Evolutionary conservation across 2,329 filamentous ascomycete genomes (phyloP).

Genomic region (Aureobasidium vineae): DNA sequence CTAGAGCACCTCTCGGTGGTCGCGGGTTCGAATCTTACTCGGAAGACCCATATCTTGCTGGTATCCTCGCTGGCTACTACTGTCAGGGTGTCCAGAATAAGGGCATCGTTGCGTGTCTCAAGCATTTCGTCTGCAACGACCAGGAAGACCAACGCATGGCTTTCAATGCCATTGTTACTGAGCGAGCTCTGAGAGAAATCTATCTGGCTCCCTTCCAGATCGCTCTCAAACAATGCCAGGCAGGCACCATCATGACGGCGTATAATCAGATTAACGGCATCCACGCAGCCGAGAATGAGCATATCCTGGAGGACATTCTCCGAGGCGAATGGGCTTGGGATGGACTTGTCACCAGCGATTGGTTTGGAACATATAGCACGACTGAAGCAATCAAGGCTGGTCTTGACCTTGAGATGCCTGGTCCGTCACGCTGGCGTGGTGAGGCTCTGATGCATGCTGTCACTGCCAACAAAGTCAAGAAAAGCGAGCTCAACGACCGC

Average conservation of each 20-base stretch:
- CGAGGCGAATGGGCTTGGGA: conserved; percentile 67
- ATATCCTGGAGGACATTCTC: conserved; percentile 66
- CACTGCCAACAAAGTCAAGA: conserved; percentile 6
- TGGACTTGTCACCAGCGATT: conserved; percentile 64
- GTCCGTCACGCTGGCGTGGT: conserved; percentile 57
- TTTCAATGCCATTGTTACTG: conserved; percentile 62
- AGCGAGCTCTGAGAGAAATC: conserved; percentile 65
- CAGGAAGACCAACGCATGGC: conserved; percentile 67
- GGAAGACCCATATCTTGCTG: conserved; percentile 75
- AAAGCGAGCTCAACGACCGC: conserved; percentile 1
- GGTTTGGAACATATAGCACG: conserved; percentile 71
- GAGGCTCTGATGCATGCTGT: conserved; percentile 10
- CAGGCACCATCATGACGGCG: conserved; percentile 68
- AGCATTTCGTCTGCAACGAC: conserved; percentile 72
- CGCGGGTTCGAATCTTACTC: conserved; percentile 86
- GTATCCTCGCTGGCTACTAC: conserved; percentile 64
- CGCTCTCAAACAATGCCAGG: conserved; percentile 67
- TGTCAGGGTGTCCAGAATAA: conserved; percentile 66
- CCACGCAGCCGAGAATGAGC: conserved; percentile 62
- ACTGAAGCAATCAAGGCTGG: conserved; percentile 66
- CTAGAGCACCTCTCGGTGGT: conserved; percentile 77
- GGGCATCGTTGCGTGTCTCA: conserved; percentile 72
- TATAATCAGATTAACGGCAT: conserved; percentile 74
- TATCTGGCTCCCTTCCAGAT: conserved; percentile 74
- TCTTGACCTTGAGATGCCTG: conserved; percentile 82